These are phyloP conservation scores for Dysphania ambrosioides DNA, from an alignment of 148 eudicot genomes.

Conservation along the genomic window DNA sequence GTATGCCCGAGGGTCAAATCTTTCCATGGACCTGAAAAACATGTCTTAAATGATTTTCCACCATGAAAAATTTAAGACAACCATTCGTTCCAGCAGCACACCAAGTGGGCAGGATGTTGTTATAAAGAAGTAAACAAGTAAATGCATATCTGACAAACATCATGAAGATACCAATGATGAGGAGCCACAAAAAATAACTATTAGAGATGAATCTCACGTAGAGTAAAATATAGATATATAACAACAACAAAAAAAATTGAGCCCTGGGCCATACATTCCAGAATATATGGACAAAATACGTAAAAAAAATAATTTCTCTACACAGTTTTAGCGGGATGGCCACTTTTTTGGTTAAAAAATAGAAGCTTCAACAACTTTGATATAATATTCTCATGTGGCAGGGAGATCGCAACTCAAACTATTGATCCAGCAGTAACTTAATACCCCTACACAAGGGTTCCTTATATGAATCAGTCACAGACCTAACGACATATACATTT, in stretches of 20 bases:
- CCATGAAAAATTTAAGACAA: not conserved
- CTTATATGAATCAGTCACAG: too few relatives aligned
- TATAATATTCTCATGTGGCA: not conserved
- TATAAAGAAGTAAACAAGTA: not conserved
- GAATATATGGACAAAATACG: not conserved
- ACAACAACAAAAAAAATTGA: too few relatives aligned
- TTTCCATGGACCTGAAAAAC: constrained; percentile 58
- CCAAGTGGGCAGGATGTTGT: not conserved
- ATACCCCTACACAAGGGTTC: too few relatives aligned
- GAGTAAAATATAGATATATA: not conserved
- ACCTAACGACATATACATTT: too few relatives aligned
- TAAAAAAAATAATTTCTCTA: not conserved
- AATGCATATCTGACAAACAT: not conserved
- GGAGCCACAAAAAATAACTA: constrained; percentile 12
- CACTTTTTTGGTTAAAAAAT: too few relatives aligned
- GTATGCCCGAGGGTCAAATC: constrained; percentile 66
- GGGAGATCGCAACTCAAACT: not conserved
- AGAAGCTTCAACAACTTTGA: not conserved
- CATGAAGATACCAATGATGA: not conserved
- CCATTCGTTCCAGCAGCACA: not conserved
- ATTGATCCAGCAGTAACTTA: not conserved
- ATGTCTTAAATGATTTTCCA: constrained; percentile 2
- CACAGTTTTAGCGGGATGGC: not conserved
- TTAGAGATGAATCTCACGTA: not conserved
- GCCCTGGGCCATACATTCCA: too few relatives aligned